Conservation (phyloP, 306 rosid species). For the Prunus fruticosa region DNA sequence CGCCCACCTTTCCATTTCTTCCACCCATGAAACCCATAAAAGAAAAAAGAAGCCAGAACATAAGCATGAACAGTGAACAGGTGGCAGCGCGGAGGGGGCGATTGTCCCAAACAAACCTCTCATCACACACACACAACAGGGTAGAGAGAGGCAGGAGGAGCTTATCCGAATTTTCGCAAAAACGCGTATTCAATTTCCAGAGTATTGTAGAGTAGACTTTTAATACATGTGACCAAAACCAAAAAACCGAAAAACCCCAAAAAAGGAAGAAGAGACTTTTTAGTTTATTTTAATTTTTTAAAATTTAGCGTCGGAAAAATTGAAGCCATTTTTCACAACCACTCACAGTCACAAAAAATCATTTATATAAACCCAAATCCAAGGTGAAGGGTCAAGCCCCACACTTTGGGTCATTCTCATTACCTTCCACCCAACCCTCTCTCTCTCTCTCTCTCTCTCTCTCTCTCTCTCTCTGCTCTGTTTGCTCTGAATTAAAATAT, state of each 20-base stretch:
- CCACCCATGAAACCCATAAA: too few relatives aligned
- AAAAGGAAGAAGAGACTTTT: too few relatives aligned
- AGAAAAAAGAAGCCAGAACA: neutral
- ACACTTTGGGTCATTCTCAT: slow-evolving; percentile 17
- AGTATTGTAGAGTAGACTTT: too few relatives aligned
- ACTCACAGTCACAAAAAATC: neutral
- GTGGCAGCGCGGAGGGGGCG: neutral
- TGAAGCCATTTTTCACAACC: slow-evolving; percentile 11
- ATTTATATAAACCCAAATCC: neutral
- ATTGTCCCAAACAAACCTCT: neutral
- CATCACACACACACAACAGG: neutral
- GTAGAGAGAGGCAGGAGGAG: too few relatives aligned
- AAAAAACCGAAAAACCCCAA: too few relatives aligned
- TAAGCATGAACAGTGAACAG: neutral
- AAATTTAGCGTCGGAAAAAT: neutral
- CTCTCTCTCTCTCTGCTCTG: neutral
- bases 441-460: slow-evolving; percentile 10
- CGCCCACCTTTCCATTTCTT: too few relatives aligned
- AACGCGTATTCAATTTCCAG: neutral
- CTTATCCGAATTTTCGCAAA: neutral
- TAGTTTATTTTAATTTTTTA: too few relatives aligned
- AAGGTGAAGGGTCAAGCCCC: neutral
- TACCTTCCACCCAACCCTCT: slow-evolving; percentile 22
- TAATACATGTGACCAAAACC: neutral
- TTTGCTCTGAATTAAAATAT: neutral